These are phyloP conservation scores for Chloranthus sessilifolius DNA, from an alignment of 164 flowering plant genomes.

Conservation along the genomic window DNA sequence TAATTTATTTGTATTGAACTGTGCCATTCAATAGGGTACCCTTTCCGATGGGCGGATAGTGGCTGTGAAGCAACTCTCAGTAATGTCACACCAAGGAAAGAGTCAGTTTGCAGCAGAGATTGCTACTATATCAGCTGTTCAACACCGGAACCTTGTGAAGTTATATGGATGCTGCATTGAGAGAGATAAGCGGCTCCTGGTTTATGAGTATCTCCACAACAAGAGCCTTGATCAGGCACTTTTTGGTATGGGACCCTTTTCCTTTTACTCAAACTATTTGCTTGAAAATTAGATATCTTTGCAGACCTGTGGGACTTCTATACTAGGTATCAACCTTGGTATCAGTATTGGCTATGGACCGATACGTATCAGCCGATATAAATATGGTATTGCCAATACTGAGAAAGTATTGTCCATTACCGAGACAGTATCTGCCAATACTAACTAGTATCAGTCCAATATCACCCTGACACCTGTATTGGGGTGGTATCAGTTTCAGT, in stretches of 20 bases:
- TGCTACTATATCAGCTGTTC: constrained; percentile 8
- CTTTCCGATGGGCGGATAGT: constrained; percentile 9
- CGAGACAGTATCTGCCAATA: too few species aligned
- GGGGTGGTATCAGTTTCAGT: too few species aligned
- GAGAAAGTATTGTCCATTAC: too few species aligned
- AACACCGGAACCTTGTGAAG: constrained; percentile 12
- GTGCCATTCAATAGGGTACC: constrained; percentile 3
- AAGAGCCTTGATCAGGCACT: constrained; percentile 15
- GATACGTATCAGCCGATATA: too few species aligned
- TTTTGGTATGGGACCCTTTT: constrained; percentile 1
- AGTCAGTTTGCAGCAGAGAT: constrained; percentile 9
- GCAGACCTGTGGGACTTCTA: too few species aligned
- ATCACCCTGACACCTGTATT: too few species aligned
- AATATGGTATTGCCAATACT: too few species aligned
- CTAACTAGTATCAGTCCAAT: too few species aligned
- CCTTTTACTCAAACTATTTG: too few species aligned
- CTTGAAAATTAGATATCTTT: too few species aligned
- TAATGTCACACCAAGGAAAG: constrained; percentile 7
- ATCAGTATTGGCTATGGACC: too few species aligned
- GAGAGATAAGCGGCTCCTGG: constrained; percentile 8
- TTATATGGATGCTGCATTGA: constrained; percentile 11
- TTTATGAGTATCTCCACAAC: constrained; percentile 13
- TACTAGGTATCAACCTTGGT: too few species aligned
- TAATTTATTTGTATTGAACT: background rate
- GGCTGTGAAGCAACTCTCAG: constrained; percentile 12